Evolutionary conservation across 441 rosid species (phyloP), one percentile per base, ranked within the genome.

Genomic region (Jatropha multifida): DNA sequence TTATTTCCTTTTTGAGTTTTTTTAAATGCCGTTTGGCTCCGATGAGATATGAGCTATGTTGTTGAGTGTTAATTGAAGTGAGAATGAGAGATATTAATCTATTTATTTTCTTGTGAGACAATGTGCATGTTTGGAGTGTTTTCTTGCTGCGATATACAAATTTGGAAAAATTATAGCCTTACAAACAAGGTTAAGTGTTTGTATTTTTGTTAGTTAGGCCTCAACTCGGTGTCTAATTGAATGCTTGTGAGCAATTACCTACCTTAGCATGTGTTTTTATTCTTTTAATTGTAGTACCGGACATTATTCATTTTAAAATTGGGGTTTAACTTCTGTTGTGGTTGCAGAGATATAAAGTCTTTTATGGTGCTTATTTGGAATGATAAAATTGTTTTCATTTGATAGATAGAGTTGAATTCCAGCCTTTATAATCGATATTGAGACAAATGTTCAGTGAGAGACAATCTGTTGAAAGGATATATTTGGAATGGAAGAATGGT

Each of bases 21-120:
- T 46, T 44, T 26, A 12, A 20, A 52, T n/a, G 11, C 42, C 9
- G 15, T 6, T 48, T 62, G 63, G 61, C 41, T 48, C 41, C 27
- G 48, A 41, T 54, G 54, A 20, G 58, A 51, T 69, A n/a, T 18
- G 52, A 42, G 20, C 13, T 38, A 20, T 69, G 18, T 32, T 32
- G 61, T 44, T 15, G 7, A 64, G 68, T 75, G 66, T 68, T 67
- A n/a, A 38, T 64, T 64, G 66, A 64, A 18, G 41, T 74, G 55
- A 41, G 15, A 46, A 44, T 42, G 26, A 55, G 18, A 58, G 48
- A 58, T 44, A 42, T 26, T 27, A 41, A 63, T 42, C 41, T 38
- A 40, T 32, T 44, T 44, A 44, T 44, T 44, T 6, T 44, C 48
- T 32, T 44, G 48, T 11, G 48, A 44, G 48, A 44, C 10, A 11